Evolutionary conservation across 176 grass and related monocot genomes (phyloP).

Genomic region (Oryza brachyantha): DNA sequence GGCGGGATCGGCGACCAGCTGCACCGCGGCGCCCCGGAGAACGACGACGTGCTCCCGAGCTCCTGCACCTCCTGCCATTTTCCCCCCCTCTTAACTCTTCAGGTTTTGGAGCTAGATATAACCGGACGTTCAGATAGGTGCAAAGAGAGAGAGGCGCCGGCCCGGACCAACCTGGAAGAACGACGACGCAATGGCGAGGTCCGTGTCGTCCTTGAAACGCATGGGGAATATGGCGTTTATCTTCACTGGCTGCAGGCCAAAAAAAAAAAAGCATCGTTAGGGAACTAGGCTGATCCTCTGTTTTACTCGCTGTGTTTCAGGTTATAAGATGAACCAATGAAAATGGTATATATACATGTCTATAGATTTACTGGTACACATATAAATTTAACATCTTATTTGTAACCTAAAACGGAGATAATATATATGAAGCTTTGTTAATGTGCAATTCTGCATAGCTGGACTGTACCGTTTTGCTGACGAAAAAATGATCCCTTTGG

Average conservation of each 20-base stretch:
- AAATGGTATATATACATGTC: too few relatives aligned
- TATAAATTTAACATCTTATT: too few relatives aligned
- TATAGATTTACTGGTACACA: too few relatives aligned
- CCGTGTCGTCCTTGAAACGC: constrained; percentile 84
- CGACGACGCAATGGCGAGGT: constrained; percentile 71
- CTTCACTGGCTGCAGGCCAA: constrained; percentile 49
- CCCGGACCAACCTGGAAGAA: constrained; percentile 66
- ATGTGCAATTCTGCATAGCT: neutral
- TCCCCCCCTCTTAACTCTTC: neutral
- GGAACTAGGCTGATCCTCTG: neutral
- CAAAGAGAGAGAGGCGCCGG: neutral
- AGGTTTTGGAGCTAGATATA: neutral
- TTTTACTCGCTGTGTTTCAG: too few relatives aligned
- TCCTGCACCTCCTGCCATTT: constrained; percentile 64
- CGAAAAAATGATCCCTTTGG: constrained; percentile 84
- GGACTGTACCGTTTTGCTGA: constrained; percentile 60
- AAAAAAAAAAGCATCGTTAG: neutral
- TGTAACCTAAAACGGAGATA: too few relatives aligned
- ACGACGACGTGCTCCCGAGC: constrained; percentile 39
- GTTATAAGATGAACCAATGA: too few relatives aligned
- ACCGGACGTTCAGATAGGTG: neutral
- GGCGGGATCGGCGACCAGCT: constrained; percentile 92
- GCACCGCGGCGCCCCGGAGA: constrained; percentile 51
- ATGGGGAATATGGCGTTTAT: constrained; percentile 71
- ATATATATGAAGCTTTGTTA: neutral